A percentile compares a stretch with the other conserved stretches of the same genome.
Evolutionary conservation across 257 asterid genomes (phyloP).

Genomic region (Solanum chiquidenum): DNA sequence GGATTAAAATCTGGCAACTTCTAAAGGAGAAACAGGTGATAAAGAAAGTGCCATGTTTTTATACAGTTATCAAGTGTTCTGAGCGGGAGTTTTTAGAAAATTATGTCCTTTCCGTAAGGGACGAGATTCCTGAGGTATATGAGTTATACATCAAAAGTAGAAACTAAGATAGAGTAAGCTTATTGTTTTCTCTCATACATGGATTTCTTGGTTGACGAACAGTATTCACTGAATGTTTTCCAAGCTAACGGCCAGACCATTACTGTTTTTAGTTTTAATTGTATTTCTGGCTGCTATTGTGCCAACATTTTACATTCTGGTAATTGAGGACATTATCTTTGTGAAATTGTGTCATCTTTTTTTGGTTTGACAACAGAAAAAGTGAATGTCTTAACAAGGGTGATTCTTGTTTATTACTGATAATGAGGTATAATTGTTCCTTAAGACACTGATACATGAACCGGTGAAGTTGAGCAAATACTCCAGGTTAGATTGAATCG

Average conservation of each 20-base stretch:
- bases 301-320: not conserved
- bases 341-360: not conserved
- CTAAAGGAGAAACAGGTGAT: not conserved
- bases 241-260: not conserved
- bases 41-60: not conserved
- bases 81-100: not conserved
- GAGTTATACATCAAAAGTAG: not conserved
- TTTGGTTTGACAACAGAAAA: not conserved
- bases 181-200: not conserved
- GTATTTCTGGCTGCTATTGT: not conserved
- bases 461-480: not conserved
- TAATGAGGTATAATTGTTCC: not conserved
- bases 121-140: constrained; percentile 6
- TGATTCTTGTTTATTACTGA: not conserved
- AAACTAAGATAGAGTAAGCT: not conserved
- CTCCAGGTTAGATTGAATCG: not conserved
- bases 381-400: not conserved
- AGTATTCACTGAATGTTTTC: not conserved
- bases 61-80: not conserved
- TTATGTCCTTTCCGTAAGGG: constrained; percentile 9
- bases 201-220: not conserved
- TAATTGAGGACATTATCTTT: not conserved
- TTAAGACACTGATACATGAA: not conserved
- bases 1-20: not conserved
- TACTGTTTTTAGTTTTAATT: not conserved